These are phyloP conservation scores for Poa pratensis DNA, from an alignment of 176 grass and related monocot genomes.

Conservation along the genomic window DNA sequence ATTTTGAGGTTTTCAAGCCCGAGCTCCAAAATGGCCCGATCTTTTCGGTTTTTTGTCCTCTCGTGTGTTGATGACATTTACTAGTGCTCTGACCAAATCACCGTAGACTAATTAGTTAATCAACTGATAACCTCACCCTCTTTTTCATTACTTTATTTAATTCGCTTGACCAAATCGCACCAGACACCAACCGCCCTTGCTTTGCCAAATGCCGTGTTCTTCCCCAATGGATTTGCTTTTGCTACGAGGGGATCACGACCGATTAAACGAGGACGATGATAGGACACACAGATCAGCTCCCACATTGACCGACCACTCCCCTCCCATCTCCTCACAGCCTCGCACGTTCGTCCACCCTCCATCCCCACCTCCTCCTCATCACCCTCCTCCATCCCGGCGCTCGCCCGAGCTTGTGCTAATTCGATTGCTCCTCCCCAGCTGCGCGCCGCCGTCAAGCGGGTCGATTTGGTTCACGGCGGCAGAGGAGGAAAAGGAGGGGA, in stretches of 20 bases:
- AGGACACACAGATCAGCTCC: neutral
- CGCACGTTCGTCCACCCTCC: neutral
- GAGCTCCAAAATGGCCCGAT: too few relatives aligned
- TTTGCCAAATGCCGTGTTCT: neutral
- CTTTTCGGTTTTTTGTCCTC: neutral
- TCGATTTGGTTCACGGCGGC: neutral
- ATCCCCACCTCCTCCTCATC: neutral
- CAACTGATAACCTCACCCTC: neutral
- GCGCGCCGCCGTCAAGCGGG: neutral
- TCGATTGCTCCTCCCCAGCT: too few relatives aligned
- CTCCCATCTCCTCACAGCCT: neutral
- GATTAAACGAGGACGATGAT: neutral
- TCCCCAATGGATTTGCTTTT: slow-evolving; percentile 6
- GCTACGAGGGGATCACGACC: neutral
- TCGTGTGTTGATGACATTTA: neutral
- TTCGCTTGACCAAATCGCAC: neutral
- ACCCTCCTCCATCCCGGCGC: neutral
- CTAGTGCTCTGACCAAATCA: neutral
- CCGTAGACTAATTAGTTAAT: neutral
- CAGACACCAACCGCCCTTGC: neutral
- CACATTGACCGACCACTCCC: neutral
- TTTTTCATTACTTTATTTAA: neutral
- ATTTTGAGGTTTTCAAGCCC: too few relatives aligned
- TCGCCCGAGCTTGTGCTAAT: neutral
- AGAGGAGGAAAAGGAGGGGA: neutral